Base-by-base conservation (phyloP, 1,284 basidiomycete species). In the Phellopilus nigrolimitatus region DNA sequence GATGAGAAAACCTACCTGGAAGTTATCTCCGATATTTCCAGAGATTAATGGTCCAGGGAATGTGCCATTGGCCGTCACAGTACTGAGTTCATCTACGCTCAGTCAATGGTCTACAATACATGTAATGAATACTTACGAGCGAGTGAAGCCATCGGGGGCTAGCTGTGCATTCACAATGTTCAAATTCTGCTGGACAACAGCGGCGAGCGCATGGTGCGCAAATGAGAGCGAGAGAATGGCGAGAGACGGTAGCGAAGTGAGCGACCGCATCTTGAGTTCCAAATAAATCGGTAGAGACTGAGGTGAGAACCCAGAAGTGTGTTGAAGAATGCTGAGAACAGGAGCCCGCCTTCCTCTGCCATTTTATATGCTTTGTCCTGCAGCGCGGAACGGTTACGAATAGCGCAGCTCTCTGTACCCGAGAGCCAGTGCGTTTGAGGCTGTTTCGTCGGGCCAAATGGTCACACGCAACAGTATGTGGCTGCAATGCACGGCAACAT, bases 81-180 rank as follows among this genome's bases (percentile, higher is more conserved):
- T 30, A 22, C 56, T 58, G 17, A 15, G 37, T 24, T 44, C 38
- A 39, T 43, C 42, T 42, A n/a, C 27, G 33, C 41, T 10, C 57
- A 22, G 10, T n/a, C 39, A 19, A 7, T 10, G 9, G 0, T 12
- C 15, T 56, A 41, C 45, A 27, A 13, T 15, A 34, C 22, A n/a
- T 38, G 13, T 44, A 47, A 24, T 3, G 17, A 52, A 1, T 8
- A 61, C 57, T 28, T 40, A 69, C 67, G 57, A 60, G 47, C 69
- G 56, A 21, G 51, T 6, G 31, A 63, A 65, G 6, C 68, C 68
- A 49, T 69, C 68, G 3, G 62, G 62, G 19, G 59, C 46, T 13
- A 60, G 48, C 7, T 51, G 13, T 3, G 48, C 39, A 42, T 61
- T 59, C 9, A 49, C 31, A 19, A 61, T 17, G 17, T 30, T 37